Evolutionary conservation across 2,329 filamentous ascomycete genomes (phyloP), one percentile per base, ranked within the genome.

Genomic region (Cordyceps farinosa): DNA sequence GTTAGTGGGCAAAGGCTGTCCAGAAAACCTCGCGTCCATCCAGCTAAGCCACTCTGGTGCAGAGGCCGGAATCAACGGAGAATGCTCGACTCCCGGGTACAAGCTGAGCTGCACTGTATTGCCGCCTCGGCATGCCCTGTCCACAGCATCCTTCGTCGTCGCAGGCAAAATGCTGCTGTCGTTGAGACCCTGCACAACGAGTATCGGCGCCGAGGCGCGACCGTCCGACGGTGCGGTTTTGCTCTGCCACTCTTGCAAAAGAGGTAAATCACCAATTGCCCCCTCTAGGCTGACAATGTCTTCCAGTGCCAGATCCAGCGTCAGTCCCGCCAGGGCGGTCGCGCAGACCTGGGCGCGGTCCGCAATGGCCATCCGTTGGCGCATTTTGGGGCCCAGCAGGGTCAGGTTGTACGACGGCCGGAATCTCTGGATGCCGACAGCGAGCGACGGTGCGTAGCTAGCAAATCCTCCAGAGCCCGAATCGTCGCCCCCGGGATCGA

Each of bases 401-500:
- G 44, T 61, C n/a, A 63, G 42, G 7, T 42, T 61, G 47, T 61
- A 63, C 7, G 51, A 63, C 1, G 61, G 55, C 4, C 30, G 22
- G 27, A 58, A 44, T 29, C 64, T 59, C 52, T 61, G 27, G n/a
- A 64, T 44, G 15, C 58, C 59, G 6, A 62, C 13, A 27, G 56
- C 57, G 13, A 66, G 34, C 29, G 56, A 54, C 1, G 65, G 65
- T 11, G 63, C 42, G 48, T 64, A 66, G 30, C 61, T 57, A 5
- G 40, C 54, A 11, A 27, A 57, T 3, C 40, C 54, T 7, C 40
- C 54, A 17, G 54, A 22, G 30, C 36, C 54, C 2, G 42, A 13
- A 11, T 47, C 54, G 9, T 36, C 40, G n/a, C 53, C 53, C 4
- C 40, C 40, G 7, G 53, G 45, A 15, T 34, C 53, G 17, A 32